These are phyloP conservation scores for Penicillium diatomitis DNA, from an alignment of 495 filamentous ascomycete species.

Conservation along the genomic window DNA sequence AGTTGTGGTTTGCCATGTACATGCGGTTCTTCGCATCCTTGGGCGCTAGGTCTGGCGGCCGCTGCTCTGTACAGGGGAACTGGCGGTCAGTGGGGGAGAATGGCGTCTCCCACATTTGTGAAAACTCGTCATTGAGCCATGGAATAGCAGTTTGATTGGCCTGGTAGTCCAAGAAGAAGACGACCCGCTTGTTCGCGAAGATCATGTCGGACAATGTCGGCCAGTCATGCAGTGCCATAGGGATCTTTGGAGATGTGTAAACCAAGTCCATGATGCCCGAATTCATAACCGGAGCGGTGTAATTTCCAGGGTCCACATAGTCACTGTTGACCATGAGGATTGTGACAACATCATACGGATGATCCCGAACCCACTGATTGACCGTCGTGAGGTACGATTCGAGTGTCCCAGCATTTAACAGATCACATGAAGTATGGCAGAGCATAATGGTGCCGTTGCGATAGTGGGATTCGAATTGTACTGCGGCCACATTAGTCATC, in stretches of 20 bases:
- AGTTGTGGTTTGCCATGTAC: slow-evolving; percentile 90
- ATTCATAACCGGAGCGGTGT: slow-evolving; percentile 49
- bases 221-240: slow-evolving; percentile 70
- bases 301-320: slow-evolving; percentile 50
- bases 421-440: slow-evolving; percentile 70
- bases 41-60: slow-evolving; percentile 47
- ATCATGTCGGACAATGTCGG: slow-evolving; percentile 78
- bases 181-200: slow-evolving; percentile 48
- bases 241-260: slow-evolving; percentile 60
- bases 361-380: slow-evolving; percentile 57
- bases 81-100: slow-evolving; percentile 49
- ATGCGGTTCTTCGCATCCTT: slow-evolving; percentile 50
- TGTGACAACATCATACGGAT: slow-evolving; percentile 90
- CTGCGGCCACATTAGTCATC: slow-evolving; percentile 17
- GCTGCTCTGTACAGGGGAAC: slow-evolving; percentile 52
- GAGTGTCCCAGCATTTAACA: slow-evolving; percentile 71
- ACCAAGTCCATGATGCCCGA: slow-evolving; percentile 61
- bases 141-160: slow-evolving; percentile 70
- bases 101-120: slow-evolving; percentile 59
- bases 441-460: slow-evolving; percentile 50
- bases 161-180: slow-evolving; percentile 73
- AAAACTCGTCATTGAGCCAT: slow-evolving; percentile 57
- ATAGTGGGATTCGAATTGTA: slow-evolving; percentile 79
- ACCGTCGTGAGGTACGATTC: slow-evolving; percentile 64
- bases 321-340: slow-evolving; percentile 81